Conservation (phyloP, 2,329 filamentous ascomycete genomes). For the Cladorrhinum sp. region DNA sequence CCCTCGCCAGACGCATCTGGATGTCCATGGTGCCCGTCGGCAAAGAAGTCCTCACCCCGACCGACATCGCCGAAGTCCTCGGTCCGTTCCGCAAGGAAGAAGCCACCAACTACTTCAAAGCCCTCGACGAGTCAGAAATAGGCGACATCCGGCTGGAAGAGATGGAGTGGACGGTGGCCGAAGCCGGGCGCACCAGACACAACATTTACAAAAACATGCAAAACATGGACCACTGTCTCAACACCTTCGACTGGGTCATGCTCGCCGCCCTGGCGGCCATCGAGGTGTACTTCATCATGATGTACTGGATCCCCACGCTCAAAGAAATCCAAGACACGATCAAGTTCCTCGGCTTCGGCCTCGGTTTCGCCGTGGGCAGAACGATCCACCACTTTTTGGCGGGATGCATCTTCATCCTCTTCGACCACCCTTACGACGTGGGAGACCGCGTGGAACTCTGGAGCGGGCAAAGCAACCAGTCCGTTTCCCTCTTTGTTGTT, state of each 20-base stretch:
- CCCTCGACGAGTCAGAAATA: slow-evolving; percentile 25
- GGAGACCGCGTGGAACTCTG: slow-evolving; percentile 68
- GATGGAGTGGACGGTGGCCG: slow-evolving; percentile 29
- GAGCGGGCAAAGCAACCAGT: slow-evolving; percentile 22
- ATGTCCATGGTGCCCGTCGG: slow-evolving; percentile 29
- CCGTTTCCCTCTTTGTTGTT: slow-evolving; percentile 27
- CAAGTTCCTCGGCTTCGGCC: slow-evolving; percentile 39
- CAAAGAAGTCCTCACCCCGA: slow-evolving; percentile 21
- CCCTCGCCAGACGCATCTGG: slow-evolving; percentile 31
- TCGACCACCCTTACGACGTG: slow-evolving; percentile 73
- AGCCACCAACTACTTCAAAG: slow-evolving; percentile 24
- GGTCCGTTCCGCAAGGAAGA: slow-evolving; percentile 28
- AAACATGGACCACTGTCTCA: slow-evolving; percentile 31
- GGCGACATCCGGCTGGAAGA: slow-evolving; percentile 32
- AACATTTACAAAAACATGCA: slow-evolving; percentile 30
- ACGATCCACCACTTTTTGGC: slow-evolving; percentile 69
- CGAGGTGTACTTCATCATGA: slow-evolving; percentile 31
- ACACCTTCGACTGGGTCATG: slow-evolving; percentile 32
- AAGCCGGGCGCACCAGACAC: slow-evolving; percentile 28
- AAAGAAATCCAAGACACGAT: slow-evolving; percentile 30
- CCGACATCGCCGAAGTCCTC: slow-evolving; percentile 30
- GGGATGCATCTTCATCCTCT: slow-evolving; percentile 67
- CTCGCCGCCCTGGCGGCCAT: slow-evolving; percentile 24
- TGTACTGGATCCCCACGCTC: slow-evolving; percentile 28
- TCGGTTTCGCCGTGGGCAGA: slow-evolving; percentile 70